A percentile compares a stretch with the other conserved stretches of the same genome.
These are phyloP conservation scores for Obelidium mucronatum DNA, from an alignment of 192 early-diverging fungal species.

Conservation along the genomic window DNA sequence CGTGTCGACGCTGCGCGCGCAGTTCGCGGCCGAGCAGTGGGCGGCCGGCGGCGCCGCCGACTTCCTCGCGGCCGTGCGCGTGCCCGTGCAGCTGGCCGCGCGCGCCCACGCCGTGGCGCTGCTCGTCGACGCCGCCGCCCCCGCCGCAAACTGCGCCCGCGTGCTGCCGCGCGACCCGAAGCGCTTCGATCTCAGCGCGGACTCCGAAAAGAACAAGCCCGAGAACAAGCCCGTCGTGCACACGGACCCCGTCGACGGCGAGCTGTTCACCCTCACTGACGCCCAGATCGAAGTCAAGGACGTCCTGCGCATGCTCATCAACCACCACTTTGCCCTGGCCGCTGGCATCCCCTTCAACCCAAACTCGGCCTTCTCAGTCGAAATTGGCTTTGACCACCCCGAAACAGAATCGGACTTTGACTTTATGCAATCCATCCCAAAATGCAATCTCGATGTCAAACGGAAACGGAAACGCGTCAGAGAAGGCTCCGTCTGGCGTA, in stretches of 20 bases:
- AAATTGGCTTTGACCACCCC: constrained; percentile 58
- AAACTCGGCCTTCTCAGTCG: constrained; percentile 59
- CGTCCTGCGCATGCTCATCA: constrained; percentile 57
- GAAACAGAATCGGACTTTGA: constrained; percentile 65
- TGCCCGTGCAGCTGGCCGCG: constrained; percentile 51
- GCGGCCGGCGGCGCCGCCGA: constrained; percentile 26
- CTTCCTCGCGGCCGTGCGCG: constrained; percentile 41
- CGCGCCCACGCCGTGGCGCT: constrained; percentile 38
- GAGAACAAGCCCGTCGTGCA: not conserved
- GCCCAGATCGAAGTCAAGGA: constrained; percentile 64
- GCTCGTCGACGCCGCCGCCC: not conserved
- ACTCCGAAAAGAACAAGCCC: not conserved
- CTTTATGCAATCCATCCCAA: constrained; percentile 64
- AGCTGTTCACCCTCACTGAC: not conserved
- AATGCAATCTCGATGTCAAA: constrained; percentile 62
- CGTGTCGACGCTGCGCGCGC: not conserved
- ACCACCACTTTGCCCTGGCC: constrained; percentile 38
- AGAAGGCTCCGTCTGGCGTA: not conserved
- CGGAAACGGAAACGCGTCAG: constrained; percentile 54
- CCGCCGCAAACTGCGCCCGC: not conserved
- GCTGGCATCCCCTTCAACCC: constrained; percentile 48
- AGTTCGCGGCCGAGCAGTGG: constrained; percentile 14
- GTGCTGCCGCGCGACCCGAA: constrained; percentile 15
- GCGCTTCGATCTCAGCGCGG: not conserved
- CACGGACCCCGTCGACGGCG: constrained; percentile 5